Conservation (phyloP, 2,329 filamentous ascomycete genomes). For the Graphiopsis chlorocephala region DNA sequence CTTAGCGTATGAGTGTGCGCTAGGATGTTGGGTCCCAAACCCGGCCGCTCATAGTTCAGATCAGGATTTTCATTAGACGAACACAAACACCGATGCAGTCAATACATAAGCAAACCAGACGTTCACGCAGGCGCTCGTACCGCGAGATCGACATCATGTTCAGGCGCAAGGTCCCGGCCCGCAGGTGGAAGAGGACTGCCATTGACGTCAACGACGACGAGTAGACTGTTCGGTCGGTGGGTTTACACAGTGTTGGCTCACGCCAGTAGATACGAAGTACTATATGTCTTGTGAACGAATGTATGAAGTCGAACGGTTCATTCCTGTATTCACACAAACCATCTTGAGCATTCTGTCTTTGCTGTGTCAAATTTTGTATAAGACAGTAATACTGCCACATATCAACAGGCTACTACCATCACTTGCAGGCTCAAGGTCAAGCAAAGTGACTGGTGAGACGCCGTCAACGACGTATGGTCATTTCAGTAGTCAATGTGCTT, state of each 20-base stretch:
- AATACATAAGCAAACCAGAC: no score
- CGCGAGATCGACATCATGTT: constrained; percentile 63
- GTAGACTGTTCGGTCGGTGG: not conserved
- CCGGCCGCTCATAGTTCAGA: no score
- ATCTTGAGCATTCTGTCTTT: not conserved
- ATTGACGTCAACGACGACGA: constrained; percentile 58
- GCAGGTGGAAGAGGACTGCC: constrained; percentile 55
- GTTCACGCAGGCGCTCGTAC: no score
- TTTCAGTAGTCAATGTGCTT: not conserved
- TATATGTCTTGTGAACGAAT: not conserved
- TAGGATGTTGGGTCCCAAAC: no score
- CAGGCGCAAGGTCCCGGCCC: constrained; percentile 52
- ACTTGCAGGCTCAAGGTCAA: not conserved
- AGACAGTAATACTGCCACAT: not conserved
- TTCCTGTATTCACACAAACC: not conserved
- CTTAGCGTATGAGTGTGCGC: no score
- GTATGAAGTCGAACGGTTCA: not conserved
- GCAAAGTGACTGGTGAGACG: not conserved
- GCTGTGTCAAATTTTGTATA: no score
- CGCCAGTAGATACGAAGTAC: not conserved
- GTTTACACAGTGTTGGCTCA: not conserved
- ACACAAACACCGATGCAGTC: no score
- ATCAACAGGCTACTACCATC: not conserved
- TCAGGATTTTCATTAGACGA: no score
- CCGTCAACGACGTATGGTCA: not conserved